Base-by-base conservation (phyloP, 2,329 filamentous ascomycete genomes). In the Zymoseptoria ardabiliae region DNA sequence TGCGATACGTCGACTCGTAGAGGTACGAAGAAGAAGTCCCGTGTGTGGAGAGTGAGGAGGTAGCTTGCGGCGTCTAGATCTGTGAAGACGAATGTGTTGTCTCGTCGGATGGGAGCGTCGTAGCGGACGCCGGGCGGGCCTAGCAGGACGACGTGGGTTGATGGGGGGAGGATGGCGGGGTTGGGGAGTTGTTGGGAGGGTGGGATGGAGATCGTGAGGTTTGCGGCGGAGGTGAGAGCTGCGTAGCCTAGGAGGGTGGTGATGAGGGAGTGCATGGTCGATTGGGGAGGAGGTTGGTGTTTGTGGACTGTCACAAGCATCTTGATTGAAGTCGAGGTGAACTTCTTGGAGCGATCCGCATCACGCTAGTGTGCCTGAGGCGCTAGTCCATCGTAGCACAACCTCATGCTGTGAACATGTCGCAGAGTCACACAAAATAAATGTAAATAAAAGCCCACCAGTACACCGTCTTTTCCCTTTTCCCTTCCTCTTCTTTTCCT, bases 21-120 rank as follows among this genome's bases (percentile, higher is more conserved):
- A 10, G 91, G 89, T 66, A 85, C 83, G 72, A 97, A 97, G 56
- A 81, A 81, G 73, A 88, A 85, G 58, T 89, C 88, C 25, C 83
- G 77, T 71, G 86, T 87, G 76, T 92, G 85, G 54, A 97, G 81
- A 66, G 94, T 90, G 53, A 89, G 85, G 5, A 97, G 82, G 73
- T 97, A 97, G 59, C 86, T 90, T 0, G 87, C 88, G 0, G 81
- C 73, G 4, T 82, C 81, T 56, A 96, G 80, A 67, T 91, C 86
- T 65, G 75, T 76, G 79, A 97, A 96, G 63, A 85, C 80, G 70
- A 97, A 91, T 22, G 84, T 85, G 73, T 90, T 89, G 66, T 80
- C 75, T 49, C 81, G 77, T 11, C 86, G 85, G 9, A 96, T 77
- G 9, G 86, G 86, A 11, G 89, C 85, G 23, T 81, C 77, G 61